These are phyloP conservation scores for Fistulifera solaris DNA, from an alignment of 108 stramenopile genomes.

Conservation along the genomic window DNA sequence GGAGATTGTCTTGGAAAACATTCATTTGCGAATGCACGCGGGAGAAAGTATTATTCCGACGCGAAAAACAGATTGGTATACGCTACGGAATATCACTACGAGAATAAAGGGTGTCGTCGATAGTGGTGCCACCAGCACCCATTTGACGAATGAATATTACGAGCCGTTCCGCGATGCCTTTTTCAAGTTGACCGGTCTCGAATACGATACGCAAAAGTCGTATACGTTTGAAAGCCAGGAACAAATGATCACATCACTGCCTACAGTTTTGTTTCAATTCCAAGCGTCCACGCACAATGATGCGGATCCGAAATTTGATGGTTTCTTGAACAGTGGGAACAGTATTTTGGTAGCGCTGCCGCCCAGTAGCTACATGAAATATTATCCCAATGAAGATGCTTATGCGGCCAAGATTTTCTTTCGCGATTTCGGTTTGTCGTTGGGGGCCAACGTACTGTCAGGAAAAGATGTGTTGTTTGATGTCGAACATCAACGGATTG, in stretches of 20 bases:
- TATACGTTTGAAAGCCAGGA: conserved; percentile 14
- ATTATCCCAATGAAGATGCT: conserved; percentile 23
- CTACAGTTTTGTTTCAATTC: conserved; percentile 60
- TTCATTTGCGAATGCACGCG: conserved; percentile 22
- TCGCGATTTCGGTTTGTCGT: conserved; percentile 42
- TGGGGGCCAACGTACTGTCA: conserved; percentile 72
- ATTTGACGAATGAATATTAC: conserved; percentile 35
- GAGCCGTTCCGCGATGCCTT: conserved; percentile 43
- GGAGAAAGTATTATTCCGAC: neutral
- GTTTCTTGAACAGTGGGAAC: conserved; percentile 39
- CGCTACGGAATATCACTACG: conserved; percentile 15
- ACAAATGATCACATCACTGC: conserved; percentile 36
- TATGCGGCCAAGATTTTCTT: conserved; percentile 40
- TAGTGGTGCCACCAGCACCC: conserved; percentile 86
- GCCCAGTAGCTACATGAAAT: conserved; percentile 51
- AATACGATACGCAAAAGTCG: conserved; percentile 18
- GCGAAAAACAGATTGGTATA: conserved; percentile 7
- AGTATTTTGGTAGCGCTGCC: conserved; percentile 48
- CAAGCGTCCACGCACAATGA: conserved; percentile 4
- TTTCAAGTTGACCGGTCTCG: conserved; percentile 38
- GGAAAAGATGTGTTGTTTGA: conserved; percentile 85
- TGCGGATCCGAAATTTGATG: conserved; percentile 18
- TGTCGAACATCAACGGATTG: conserved; percentile 65
- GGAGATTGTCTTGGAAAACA: conserved; percentile 30
- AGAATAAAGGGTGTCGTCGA: conserved; percentile 81